Base-by-base conservation (phyloP, 768 basidiomycete species). In the Lentinus tigrinus region DNA sequence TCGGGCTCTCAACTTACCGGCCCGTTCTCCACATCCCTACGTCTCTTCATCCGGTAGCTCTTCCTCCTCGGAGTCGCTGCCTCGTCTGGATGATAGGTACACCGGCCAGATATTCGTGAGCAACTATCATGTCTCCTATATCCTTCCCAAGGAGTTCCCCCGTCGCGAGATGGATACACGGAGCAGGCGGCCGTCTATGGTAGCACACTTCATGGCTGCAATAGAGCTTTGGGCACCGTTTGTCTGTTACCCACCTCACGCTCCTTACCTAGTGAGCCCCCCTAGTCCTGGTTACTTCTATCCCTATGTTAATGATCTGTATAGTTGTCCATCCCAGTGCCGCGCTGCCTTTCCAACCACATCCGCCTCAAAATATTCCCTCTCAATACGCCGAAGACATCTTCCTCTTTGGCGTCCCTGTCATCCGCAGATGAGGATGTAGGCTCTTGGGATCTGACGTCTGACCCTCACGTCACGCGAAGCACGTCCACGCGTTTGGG, bases 141-240 rank as follows among this genome's bases (percentile, higher is more conserved):
- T 92, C 14, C 76, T 89, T 11, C 91, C 91, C 16, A 91, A 81
- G 65, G 80, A 81, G 53, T 85, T 91, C 57, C 74, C 66, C 9
- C 69, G 69, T 38, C 47, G 58, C 14, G 60, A 65, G 37, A 36
- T 56, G 27, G 61, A 66, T 16, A 52, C 62, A 26, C 52, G 60
- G 17, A 60, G 58, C 42, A 58, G 53, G 31, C 58, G 63, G 16
- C 47, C 54, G n/a, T 52, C 61, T 0, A 82, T 78, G 51, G 77
- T 75, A 37, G 77, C 83, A 47, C 86, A 91, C 46, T 92, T 91
- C 70, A 88, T 93, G 87, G 91, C 86, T 14, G 91, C 85, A 3
- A 81, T 93, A 50, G 88, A 90, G 59, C 78, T 93, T 71, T 85
- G 83, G 80, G 80, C 88, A 23, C 91, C 91, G 6, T 89, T 82